Evolutionary conservation across 2,329 filamentous ascomycete species (phyloP), one percentile per base, ranked within the genome.

Genomic region (Penicillium fuscoglaucum): DNA sequence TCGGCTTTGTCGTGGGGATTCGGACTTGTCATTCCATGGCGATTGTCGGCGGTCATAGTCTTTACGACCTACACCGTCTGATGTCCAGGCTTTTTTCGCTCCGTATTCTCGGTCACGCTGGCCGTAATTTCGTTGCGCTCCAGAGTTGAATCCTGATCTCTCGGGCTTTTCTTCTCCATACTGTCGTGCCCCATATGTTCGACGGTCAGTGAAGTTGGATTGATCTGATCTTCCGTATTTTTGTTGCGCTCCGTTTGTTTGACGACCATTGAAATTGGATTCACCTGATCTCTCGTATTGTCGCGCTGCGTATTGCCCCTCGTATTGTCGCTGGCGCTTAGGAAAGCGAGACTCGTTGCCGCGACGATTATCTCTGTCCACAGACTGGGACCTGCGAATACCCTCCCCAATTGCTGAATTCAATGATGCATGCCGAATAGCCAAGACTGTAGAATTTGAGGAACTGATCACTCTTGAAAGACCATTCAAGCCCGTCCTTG

Each of bases 381-480:
- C 55, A 55, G 24, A 17, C 29, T 54, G 65, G 13, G 64, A 84
- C 73, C 72, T 77, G 68, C 86, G 84, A 55, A 91, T 79, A 15
- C 89, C 89, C 46, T 83, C 80, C 63, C 86, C 84, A 68, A 92
- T 91, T 44, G 88, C 88, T 10, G 88, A 89, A 59, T 80, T 83
- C 41, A 90, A 80, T 43, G 86, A 87, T 24, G 83, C 82, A 68
- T 77, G 68, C 59, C 81, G 80, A 35, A 69, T 66, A 24, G 52
- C 59, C 61, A 68, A 54, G 17, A 17, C 21, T 56, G 56, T 59
- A 60, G 45, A 44, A 21, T 44, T 31, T 7, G 53, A 45, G 9
- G 45, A 40, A 5, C n/a, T 24, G 15, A 52, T 21, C 13, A 28
- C 41, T 26, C 44, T 17, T 12, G 29, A 44, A 29, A 49, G 19